These are phyloP conservation scores for Pistacia atlantica DNA, from an alignment of 345 rosid genomes.

Conservation along the genomic window DNA sequence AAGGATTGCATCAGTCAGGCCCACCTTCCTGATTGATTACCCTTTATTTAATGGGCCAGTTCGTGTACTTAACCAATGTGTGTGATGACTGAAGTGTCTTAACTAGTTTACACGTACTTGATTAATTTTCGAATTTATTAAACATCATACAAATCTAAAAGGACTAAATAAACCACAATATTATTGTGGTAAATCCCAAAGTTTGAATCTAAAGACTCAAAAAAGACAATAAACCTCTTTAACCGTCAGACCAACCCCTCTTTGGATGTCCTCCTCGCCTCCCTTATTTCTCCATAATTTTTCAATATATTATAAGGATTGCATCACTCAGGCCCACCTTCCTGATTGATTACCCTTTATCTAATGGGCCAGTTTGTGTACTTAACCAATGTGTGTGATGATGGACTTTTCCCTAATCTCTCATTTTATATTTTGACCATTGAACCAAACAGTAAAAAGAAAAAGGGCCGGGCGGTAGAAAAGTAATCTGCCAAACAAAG, in stretches of 20 bases:
- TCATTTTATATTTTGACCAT: constrained; percentile 28
- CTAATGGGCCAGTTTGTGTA: constrained; percentile 10
- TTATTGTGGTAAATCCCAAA: no score
- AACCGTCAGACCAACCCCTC: no score
- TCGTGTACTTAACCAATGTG: background rate
- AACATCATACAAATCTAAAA: no score
- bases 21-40: constrained; percentile 11
- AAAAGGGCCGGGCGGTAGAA: constrained; percentile 6
- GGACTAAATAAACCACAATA: no score
- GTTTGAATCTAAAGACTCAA: no score
- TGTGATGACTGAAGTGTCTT: no score
- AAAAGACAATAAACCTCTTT: no score
- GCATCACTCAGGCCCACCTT: constrained; percentile 13
- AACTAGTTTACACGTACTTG: no score
- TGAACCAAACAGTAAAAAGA: constrained; percentile 31
- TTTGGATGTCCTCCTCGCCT: no score
- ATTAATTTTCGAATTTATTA: no score
- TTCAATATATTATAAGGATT: background rate
- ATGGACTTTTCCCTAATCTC: background rate
- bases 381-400: background rate
- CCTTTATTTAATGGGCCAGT: constrained; percentile 16
- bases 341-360: constrained; percentile 7
- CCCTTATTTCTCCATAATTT: background rate
- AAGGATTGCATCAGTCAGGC: background rate
- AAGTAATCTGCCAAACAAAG: constrained; percentile 9